Conservation (phyloP, 169 alveolate species). For the Eimeria necatrix region DNA sequence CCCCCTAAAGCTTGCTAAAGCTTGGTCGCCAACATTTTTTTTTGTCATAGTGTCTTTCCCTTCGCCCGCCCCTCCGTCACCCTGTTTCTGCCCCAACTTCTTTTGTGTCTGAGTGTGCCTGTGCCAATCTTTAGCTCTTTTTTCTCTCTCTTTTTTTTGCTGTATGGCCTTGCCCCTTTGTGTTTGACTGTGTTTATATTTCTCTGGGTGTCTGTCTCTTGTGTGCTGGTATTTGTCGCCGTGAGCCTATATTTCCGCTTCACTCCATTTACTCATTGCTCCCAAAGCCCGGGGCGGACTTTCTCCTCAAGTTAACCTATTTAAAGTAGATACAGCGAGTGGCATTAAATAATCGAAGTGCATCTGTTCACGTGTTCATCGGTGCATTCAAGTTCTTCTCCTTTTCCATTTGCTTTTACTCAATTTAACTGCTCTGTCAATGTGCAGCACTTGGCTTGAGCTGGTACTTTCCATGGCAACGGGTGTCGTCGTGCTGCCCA, state of each 20-base stretch:
- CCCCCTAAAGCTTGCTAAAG: not conserved
- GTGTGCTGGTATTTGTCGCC: too few species aligned
- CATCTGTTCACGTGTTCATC: too few species aligned
- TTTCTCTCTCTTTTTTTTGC: not conserved
- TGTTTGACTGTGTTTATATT: not conserved
- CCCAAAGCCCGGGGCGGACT: too few species aligned
- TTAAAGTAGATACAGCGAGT: too few species aligned
- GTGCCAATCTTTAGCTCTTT: not conserved
- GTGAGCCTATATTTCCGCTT: too few species aligned
- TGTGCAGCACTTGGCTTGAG: constrained; percentile 47
- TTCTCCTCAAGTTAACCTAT: too few species aligned
- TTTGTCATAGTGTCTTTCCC: not conserved
- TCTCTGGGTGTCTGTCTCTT: too few species aligned
- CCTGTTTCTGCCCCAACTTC: not conserved
- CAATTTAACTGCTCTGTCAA: not conserved
- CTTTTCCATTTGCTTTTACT: not conserved
- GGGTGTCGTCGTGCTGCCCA: constrained; percentile 52
- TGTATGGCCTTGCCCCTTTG: not conserved
- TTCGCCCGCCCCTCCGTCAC: not conserved
- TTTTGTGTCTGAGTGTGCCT: not conserved
- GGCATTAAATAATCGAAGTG: too few species aligned
- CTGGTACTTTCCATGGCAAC: constrained; percentile 24
- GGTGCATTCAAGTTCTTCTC: too few species aligned
- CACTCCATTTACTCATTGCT: too few species aligned
- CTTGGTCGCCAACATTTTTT: too few species aligned